Evolutionary conservation across 805 yeast genomes (phyloP), one percentile per base, ranked within the genome.

Genomic region (Candida lessepsii): DNA sequence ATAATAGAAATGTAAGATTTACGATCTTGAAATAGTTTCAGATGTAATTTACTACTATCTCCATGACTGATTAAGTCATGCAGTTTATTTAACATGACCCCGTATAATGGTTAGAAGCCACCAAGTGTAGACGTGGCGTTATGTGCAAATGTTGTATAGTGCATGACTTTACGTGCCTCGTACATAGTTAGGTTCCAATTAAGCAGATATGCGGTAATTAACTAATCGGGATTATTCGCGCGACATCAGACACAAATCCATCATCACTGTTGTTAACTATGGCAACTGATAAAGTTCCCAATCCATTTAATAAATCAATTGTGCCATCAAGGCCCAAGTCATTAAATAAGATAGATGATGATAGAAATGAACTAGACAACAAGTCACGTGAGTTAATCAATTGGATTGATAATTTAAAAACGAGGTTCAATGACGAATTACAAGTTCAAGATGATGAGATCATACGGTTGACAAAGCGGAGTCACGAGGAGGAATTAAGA

Each of bases 351-450:
- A 8, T 9, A 15, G 31, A 24, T 4, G 18, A 13, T 10, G 23
- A 31, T 23, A 23, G 11, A 11, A 23, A 23, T 23, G 37, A 34
- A 9, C 9, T 37, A 14, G 41, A 30, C 13, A 17, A 8, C 3
- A 8, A 18, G 15, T 26, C 35, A 3, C 5, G 51, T 18, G 61
- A 57, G 11, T 25, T 64, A 17, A 47, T 62, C 6, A 38, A 47
- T 16, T 64, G 70, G 70, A 63, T 64, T 11, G 61, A 57, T 35
- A 44, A 44, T 21, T 47, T 63, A 25, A 56, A 60, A 24, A n/a
- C 29, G 2, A 45, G 65, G 28, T 44, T 52, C 24, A 45, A 50
- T 24, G 23, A 31, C 5, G 46, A 60, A 3, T 29, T 59, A 14
- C 33, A 42, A 13, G 34, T 33, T 3, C 63, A 63, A 37, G 21